Conservation (phyloP, 805 yeast species). For the Spathaspora sp. region DNA sequence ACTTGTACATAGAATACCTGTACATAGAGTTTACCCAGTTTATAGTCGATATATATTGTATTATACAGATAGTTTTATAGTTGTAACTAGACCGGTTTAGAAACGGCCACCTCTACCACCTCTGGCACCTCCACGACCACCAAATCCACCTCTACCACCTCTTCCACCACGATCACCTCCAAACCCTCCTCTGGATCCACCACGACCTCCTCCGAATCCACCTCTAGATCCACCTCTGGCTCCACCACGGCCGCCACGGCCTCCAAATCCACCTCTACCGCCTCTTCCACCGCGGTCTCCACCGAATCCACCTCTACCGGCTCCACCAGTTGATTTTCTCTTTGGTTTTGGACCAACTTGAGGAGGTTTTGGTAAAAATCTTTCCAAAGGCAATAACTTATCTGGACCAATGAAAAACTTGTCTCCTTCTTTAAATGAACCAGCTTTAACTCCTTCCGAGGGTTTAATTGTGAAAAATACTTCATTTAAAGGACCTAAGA, state of each 20-base stretch:
- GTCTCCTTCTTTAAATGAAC: constrained; percentile 91
- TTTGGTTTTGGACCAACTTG: constrained; percentile 78
- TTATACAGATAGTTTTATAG: background rate
- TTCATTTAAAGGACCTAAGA: constrained; percentile 94
- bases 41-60: constrained; percentile 1
- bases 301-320: constrained; percentile 43
- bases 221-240: constrained; percentile 40
- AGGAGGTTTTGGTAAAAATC: constrained; percentile 96
- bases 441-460: constrained; percentile 92
- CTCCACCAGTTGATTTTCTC: constrained; percentile 60
- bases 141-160: constrained; percentile 38
- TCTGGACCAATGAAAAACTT: constrained; percentile 94
- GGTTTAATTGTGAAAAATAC: constrained; percentile 97
- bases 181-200: constrained; percentile 45
- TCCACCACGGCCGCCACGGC: constrained; percentile 39
- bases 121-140: constrained; percentile 41
- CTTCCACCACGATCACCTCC: constrained; percentile 38
- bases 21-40: background rate
- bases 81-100: constrained; percentile 4
- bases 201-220: constrained; percentile 39
- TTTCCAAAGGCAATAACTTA: constrained; percentile 89
- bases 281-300: constrained; percentile 36
- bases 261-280: constrained; percentile 34
- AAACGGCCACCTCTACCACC: constrained; percentile 33
- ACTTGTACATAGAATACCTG: background rate